Evolutionary conservation across 2,329 filamentous ascomycete species (phyloP).

Genomic region (Calonectria honghensis): DNA sequence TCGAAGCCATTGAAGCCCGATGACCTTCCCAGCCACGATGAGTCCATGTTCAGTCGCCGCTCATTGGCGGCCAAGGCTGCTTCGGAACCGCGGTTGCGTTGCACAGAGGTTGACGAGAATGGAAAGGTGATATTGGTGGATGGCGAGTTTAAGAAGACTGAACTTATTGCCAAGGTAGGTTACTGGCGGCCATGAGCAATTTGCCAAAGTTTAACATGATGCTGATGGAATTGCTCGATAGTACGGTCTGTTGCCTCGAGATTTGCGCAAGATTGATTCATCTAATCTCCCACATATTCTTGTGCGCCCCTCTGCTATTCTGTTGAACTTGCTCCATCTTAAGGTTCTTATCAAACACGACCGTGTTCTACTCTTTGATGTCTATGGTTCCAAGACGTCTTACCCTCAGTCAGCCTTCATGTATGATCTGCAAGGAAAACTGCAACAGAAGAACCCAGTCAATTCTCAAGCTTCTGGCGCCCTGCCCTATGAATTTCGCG

Average conservation of each 20-base stretch:
- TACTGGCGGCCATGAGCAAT: not conserved
- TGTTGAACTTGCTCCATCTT: conserved; percentile 97
- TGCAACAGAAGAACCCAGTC: conserved; percentile 83
- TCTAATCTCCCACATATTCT: conserved; percentile 96
- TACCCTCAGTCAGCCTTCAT: conserved; percentile 98
- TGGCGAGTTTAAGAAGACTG: conserved; percentile 97
- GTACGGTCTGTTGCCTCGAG: conserved; percentile 94
- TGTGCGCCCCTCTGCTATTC: conserved; percentile 91
- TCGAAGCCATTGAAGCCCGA: conserved; percentile 70
- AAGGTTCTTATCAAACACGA: conserved; percentile 97
- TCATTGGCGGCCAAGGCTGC: conserved; percentile 84
- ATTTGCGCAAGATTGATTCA: conserved; percentile 98
- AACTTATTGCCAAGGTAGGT: conserved; percentile 92
- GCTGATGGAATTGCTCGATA: conserved; percentile 59
- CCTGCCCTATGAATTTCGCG: conserved; percentile 96
- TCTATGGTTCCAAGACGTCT: conserved; percentile 94
- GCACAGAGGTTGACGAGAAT: conserved; percentile 95
- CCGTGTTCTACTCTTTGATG: conserved; percentile 95
- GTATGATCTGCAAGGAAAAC: conserved; percentile 95
- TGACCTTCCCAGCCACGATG: conserved; percentile 75
- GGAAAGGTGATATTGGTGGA: conserved; percentile 95
- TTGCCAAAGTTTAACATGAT: not conserved
- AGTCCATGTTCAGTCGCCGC: conserved; percentile 81
- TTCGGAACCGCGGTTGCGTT: conserved; percentile 89
- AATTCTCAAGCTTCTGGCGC: conserved; percentile 73